Percentiles rank a stretch among this genome's conserved stretches.
Conservation (phyloP, 1,139 yeast species). For the Casaregolazyma suthepensis region DNA sequence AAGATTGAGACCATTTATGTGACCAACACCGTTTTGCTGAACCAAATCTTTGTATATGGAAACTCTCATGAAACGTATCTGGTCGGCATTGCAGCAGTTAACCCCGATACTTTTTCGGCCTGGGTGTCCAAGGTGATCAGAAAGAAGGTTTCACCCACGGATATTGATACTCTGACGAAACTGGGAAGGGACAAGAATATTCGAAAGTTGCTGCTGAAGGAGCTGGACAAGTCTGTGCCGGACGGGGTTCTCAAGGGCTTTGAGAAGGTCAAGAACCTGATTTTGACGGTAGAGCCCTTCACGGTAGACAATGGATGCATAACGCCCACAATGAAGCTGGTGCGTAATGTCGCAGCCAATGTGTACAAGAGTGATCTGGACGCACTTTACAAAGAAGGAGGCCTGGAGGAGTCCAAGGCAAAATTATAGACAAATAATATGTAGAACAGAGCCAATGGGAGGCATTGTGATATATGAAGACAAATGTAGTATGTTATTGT, state of each 20-base stretch:
- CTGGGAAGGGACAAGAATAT: slow-evolving; percentile 29
- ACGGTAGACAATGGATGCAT: slow-evolving; percentile 55
- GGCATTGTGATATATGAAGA: background rate
- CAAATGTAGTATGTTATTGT: background rate
- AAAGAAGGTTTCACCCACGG: slow-evolving; percentile 22
- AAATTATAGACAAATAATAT: background rate
- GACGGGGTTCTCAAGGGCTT: slow-evolving; percentile 40
- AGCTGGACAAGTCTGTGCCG: slow-evolving; percentile 30
- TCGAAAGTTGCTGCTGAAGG: slow-evolving; percentile 28
- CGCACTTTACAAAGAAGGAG: slow-evolving; percentile 57
- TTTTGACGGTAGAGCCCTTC: slow-evolving; percentile 60
- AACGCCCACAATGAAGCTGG: slow-evolving; percentile 73
- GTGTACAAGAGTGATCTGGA: slow-evolving; percentile 45
- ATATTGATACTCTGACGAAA: slow-evolving; percentile 27
- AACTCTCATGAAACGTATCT: slow-evolving; percentile 53
- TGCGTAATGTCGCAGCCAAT: slow-evolving; percentile 53
- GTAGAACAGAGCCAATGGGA: background rate
- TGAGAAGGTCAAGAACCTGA: slow-evolving; percentile 60
- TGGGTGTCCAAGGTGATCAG: slow-evolving; percentile 25
- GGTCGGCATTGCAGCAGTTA: slow-evolving; percentile 62
- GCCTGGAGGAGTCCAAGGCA: slow-evolving; percentile 13
- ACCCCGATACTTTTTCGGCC: slow-evolving; percentile 36
- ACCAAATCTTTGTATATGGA: slow-evolving; percentile 66
- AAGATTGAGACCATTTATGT: slow-evolving; percentile 63
- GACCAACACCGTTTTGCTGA: slow-evolving; percentile 45